Conservation (phyloP, 129 eudicot species). For the Tagetes erecta region DNA sequence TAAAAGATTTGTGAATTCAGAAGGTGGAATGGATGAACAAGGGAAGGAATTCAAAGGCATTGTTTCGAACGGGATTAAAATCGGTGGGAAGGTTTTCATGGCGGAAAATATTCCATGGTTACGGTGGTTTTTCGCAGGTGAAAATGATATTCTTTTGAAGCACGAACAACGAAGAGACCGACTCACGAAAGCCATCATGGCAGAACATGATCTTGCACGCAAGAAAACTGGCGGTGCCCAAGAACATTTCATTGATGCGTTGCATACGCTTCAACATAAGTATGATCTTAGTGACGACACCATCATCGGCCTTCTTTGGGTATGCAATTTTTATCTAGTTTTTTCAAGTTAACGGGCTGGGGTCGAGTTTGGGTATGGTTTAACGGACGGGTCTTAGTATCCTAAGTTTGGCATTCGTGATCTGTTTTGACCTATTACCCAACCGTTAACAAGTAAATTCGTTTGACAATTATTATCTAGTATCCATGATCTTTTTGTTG, state of each 20-base stretch:
- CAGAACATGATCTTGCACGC: conserved; percentile 70
- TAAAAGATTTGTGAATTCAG: conserved; percentile 59
- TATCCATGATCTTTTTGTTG: background rate
- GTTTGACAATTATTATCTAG: too few relatives aligned
- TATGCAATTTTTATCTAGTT: conserved; percentile 20
- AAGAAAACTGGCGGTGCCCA: conserved; percentile 57
- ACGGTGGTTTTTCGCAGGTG: conserved; percentile 54
- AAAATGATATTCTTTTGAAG: conserved; percentile 46
- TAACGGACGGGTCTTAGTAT: too few relatives aligned
- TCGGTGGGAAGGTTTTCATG: conserved; percentile 54
- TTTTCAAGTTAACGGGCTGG: background rate
- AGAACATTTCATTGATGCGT: conserved; percentile 89
- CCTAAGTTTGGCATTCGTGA: too few relatives aligned
- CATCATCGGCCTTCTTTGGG: conserved; percentile 87
- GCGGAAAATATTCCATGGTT: conserved; percentile 69
- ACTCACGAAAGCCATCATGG: conserved; percentile 72
- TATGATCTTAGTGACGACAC: conserved; percentile 90
- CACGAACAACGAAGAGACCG: conserved; percentile 54
- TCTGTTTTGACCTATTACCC: background rate
- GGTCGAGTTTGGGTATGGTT: background rate
- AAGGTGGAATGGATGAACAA: conserved; percentile 62
- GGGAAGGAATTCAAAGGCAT: conserved; percentile 73
- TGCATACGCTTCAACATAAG: conserved; percentile 74
- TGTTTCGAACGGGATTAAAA: conserved; percentile 53
- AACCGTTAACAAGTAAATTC: background rate